These are phyloP conservation scores for Psilocybe tampanensis DNA, from an alignment of 768 basidiomycete genomes.

Conservation along the genomic window DNA sequence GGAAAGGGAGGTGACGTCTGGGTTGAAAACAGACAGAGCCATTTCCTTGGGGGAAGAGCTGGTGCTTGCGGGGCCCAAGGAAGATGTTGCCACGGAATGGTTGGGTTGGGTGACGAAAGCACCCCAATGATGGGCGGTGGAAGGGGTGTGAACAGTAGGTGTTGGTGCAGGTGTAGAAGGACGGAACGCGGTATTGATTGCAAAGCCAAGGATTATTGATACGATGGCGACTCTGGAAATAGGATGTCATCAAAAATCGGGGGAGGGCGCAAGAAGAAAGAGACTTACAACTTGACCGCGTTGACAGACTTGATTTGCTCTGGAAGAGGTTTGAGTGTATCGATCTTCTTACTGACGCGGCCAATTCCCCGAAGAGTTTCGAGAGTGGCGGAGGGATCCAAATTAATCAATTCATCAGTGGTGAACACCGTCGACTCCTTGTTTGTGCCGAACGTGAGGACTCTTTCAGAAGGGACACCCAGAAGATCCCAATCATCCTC, in stretches of 20 bases:
- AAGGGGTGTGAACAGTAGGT: slow-evolving; percentile 29
- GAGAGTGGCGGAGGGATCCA: slow-evolving; percentile 44
- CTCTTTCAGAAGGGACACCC: slow-evolving; percentile 41
- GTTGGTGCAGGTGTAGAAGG: slow-evolving; percentile 36
- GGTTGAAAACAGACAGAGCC: slow-evolving; percentile 53
- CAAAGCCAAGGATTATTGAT: slow-evolving; percentile 66
- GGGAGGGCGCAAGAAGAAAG: slow-evolving; percentile 5
- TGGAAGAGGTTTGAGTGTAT: slow-evolving; percentile 33
- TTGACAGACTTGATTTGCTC: slow-evolving; percentile 54
- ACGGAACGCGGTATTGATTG: slow-evolving; percentile 53
- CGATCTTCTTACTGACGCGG: slow-evolving; percentile 37
- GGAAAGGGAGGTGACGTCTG: slow-evolving; percentile 47
- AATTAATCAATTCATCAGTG: slow-evolving; percentile 41
- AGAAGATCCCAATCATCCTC: slow-evolving; percentile 47
- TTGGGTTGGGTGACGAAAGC: slow-evolving; percentile 42
- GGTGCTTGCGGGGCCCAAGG: slow-evolving; percentile 22
- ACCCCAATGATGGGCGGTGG: slow-evolving; percentile 38
- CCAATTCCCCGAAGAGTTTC: slow-evolving; percentile 49
- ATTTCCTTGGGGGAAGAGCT: slow-evolving; percentile 42
- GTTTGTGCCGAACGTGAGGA: slow-evolving; percentile 38
- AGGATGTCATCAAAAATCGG: slow-evolving; percentile 4
- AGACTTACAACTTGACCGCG: slow-evolving; percentile 66
- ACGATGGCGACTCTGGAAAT: slow-evolving; percentile 63
- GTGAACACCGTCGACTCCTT: slow-evolving; percentile 48
- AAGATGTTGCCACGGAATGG: slow-evolving; percentile 33